phyloP scores from a whole-genome alignment of 306 rosid genomes.

The Dalbergia oliveri region DNA sequence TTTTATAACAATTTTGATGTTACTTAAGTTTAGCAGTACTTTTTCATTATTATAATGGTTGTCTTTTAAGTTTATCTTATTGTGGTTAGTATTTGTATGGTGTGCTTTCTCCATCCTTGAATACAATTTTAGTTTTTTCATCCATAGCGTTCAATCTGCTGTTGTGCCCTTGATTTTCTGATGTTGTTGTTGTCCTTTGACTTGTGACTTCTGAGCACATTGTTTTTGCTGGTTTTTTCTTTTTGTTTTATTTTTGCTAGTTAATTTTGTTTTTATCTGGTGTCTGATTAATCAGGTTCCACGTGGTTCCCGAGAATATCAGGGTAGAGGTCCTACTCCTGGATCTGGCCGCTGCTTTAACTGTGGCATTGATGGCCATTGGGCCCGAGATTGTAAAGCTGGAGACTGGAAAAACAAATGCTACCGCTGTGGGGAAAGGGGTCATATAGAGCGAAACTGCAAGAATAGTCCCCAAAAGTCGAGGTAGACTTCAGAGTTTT shows the following conservation, averaged over 20 bases:
- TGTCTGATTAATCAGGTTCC: conserved; percentile 53
- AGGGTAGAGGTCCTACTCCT: conserved; percentile 77
- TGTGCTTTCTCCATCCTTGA: neutral
- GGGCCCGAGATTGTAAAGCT: conserved; percentile 86
- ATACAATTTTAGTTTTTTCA: too few relatives aligned
- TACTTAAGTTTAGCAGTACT: too few relatives aligned
- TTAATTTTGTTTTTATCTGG: neutral
- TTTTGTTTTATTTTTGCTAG: neutral
- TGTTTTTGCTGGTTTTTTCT: neutral
- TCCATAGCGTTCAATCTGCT: too few relatives aligned
- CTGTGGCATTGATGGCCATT: conserved; percentile 78
- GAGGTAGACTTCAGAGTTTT: conserved; percentile 45
- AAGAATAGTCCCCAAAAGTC: conserved; percentile 71
- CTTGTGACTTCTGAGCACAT: neutral
- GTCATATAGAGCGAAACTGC: conserved; percentile 75
- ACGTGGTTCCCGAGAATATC: conserved; percentile 68
- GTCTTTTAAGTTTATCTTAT: too few relatives aligned
- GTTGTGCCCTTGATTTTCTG: too few relatives aligned
- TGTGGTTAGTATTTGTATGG: too few relatives aligned
- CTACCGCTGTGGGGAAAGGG: conserved; percentile 83
- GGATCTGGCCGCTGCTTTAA: conserved; percentile 84
- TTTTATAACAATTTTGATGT: too few relatives aligned
- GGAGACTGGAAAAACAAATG: conserved; percentile 86
- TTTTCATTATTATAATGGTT: too few relatives aligned
- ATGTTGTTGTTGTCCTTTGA: too few relatives aligned